These are phyloP conservation scores for Vitis hybrid DNA, from an alignment of 177 flowering plant species.

Conservation along the genomic window DNA sequence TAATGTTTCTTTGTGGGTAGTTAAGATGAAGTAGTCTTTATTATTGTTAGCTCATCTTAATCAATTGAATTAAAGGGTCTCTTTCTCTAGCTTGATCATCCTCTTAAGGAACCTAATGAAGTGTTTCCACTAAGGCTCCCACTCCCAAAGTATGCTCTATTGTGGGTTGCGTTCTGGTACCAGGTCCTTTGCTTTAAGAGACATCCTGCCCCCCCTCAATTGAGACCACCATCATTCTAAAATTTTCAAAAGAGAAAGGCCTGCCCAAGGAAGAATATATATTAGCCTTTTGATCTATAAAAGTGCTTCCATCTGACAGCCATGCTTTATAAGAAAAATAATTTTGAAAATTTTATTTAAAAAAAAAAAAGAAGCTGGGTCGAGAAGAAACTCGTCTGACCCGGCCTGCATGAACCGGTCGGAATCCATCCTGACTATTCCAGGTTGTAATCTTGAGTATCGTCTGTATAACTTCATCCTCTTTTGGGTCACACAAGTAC, in stretches of 20 bases:
- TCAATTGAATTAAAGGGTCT: conserved; percentile 1
- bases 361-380: conserved; percentile 1
- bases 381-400: conserved; percentile 22
- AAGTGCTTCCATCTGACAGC: conserved; percentile 15
- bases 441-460: conserved; percentile 45
- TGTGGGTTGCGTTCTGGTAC: conserved; percentile 15
- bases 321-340: not conserved
- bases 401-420: conserved; percentile 54
- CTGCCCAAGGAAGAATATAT: conserved; percentile 6
- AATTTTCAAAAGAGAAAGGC: conserved; percentile 6
- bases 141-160: conserved; percentile 18
- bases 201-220: conserved; percentile 49
- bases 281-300: not conserved
- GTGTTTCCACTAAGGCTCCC: conserved; percentile 34
- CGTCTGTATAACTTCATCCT: conserved; percentile 21
- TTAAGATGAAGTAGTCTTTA: not conserved
- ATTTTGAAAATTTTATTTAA: not conserved
- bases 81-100: conserved; percentile 11
- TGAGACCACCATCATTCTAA: conserved; percentile 43
- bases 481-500: conserved; percentile 25
- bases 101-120: conserved; percentile 23
- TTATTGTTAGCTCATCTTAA: not conserved
- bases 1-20: not conserved
- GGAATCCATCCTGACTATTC: conserved; percentile 39
- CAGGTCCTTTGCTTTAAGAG: conserved; percentile 33